Base-by-base conservation (phyloP, 768 basidiomycete genomes). In the Lactifluus volemus region DNA sequence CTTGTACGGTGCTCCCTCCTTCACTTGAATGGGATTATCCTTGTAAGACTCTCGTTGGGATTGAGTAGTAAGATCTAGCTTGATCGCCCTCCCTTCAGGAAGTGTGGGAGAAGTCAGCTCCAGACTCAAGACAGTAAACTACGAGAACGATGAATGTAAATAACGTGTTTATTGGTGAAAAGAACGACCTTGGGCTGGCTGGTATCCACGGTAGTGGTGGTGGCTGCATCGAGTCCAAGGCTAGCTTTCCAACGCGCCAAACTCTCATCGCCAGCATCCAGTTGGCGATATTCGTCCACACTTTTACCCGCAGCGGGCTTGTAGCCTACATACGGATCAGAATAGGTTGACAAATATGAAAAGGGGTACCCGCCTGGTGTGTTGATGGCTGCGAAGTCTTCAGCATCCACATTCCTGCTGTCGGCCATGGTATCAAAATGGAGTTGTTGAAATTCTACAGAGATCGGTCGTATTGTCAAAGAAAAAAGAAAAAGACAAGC, bases 191-290 rank as follows among this genome's bases (percentile, higher is more conserved):
- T 91, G 53, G 89, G 88, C 14, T 82, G 83, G 66, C 62, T 73
- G 14, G 76, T 71, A 59, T 76, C 69, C 25, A 25, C 25, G 25
- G 25, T 2, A 19, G 70, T 74, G 14, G 52, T 32, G 4, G 70
- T 30, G 19, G 71, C 77, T 32, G 81, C 84, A 38, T 83, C 79
- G 62, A 98, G 84, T 55, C 96, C 96, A 30, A 98, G 80, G 55
- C 87, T 92, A 42, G 91, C 92, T 73, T 98, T 98, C 96, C 96
- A 98, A 65, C 92, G 85, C 36, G 88, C 85, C 68, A 98, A 81
- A 72, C 90, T 92, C 74, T 97, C 95, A 71, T 98, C 95, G 63
- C 89, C 79, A 34, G 88, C 85, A 74, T 97, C 95, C 48, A 96
- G 82, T 42, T 85, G 75, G 29, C 90, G 88, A 49, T 92, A 90